Conservation (phyloP, 352 stramenopile species). For the Blastocystis sp. region DNA sequence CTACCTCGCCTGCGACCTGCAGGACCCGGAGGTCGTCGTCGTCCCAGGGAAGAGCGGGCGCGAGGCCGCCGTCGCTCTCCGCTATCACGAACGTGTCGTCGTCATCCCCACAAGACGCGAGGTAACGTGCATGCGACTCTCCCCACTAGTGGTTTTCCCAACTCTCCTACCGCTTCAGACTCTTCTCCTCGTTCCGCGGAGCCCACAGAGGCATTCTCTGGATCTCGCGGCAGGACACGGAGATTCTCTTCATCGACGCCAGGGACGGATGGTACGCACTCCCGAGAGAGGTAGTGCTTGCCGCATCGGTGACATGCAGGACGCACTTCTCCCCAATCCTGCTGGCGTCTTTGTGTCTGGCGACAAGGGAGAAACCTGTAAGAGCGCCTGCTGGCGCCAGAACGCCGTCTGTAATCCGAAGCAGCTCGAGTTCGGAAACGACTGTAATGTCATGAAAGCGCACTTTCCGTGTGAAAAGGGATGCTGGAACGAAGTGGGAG, state of each 20-base stretch:
- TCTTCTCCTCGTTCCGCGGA: neutral
- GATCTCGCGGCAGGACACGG: neutral
- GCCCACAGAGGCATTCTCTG: neutral
- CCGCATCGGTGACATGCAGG: neutral
- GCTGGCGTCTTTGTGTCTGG: neutral
- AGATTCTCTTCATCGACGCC: neutral
- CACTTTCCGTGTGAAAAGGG: slow-evolving; percentile 11
- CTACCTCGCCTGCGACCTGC: neutral
- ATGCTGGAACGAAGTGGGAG: slow-evolving; percentile 43
- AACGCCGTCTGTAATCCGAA: neutral
- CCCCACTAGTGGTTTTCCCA: neutral
- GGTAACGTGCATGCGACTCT: neutral
- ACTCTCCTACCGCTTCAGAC: neutral
- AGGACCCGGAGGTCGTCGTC: neutral
- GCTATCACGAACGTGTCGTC: neutral
- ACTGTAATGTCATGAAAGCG: slow-evolving; percentile 30
- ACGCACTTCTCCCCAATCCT: neutral
- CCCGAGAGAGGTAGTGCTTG: neutral
- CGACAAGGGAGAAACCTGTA: neutral
- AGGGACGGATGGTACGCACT: neutral
- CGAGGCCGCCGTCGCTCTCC: neutral
- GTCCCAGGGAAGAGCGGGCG: neutral
- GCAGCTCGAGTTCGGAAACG: slow-evolving; percentile 33
- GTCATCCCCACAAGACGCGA: neutral
- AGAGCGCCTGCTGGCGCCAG: neutral